A percentile compares a stretch with the other conserved stretches of the same genome.
phyloP scores from a whole-genome alignment of 2,329 filamentous ascomycete species.

The Ceratocystis harringtonii region DNA sequence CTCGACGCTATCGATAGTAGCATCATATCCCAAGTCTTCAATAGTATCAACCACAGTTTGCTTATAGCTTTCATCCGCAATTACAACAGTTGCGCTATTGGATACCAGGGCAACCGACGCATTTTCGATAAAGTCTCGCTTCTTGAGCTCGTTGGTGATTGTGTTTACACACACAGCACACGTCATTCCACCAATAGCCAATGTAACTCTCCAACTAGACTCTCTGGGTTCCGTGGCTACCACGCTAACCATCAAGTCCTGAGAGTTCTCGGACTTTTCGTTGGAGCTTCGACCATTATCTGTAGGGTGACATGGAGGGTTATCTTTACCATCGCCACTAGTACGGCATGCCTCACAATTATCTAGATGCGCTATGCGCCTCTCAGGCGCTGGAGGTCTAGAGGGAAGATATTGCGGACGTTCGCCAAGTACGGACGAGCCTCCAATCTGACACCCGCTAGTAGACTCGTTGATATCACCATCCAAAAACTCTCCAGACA shows the following conservation, averaged over 20 bases:
- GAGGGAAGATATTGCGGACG: constrained; percentile 10
- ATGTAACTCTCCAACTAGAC: constrained; percentile 32
- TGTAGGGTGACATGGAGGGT: background rate
- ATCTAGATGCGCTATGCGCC: constrained; percentile 23
- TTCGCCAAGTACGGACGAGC: background rate
- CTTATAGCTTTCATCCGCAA: constrained; percentile 26
- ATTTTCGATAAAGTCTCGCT: constrained; percentile 34
- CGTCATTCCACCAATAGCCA: constrained; percentile 59
- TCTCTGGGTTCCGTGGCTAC: constrained; percentile 5
- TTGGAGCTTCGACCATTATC: background rate
- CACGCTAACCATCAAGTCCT: constrained; percentile 11
- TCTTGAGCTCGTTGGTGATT: constrained; percentile 44
- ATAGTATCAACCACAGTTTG: constrained; percentile 33
- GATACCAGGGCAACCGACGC: constrained; percentile 49
- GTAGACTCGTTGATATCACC: background rate
- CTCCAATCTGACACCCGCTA: background rate
- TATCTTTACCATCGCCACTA: constrained; percentile 8
- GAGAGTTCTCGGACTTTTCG: background rate
- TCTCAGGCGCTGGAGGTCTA: constrained; percentile 11
- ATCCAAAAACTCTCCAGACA: background rate
- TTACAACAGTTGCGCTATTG: constrained; percentile 50
- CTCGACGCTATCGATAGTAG: constrained; percentile 38
- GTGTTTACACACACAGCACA: constrained; percentile 53
- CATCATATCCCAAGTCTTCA: constrained; percentile 52
- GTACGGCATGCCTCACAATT: constrained; percentile 27